Percentiles rank a stretch among this genome's conserved stretches.
These are phyloP conservation scores for Ceratobasidium sp. DNA, from an alignment of 1,284 basidiomycete species.

Conservation along the genomic window DNA sequence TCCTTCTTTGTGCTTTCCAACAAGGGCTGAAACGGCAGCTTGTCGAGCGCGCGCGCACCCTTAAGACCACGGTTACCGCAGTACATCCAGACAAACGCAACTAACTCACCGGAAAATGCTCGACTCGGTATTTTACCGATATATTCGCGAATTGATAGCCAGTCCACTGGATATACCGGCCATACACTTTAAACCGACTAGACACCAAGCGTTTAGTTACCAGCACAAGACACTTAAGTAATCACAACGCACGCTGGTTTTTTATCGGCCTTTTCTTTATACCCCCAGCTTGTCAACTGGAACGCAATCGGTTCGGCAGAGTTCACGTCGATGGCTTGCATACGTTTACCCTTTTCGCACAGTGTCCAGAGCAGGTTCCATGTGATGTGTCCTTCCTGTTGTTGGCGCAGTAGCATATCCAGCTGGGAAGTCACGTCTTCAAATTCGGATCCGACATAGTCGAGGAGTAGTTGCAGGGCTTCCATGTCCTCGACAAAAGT, in stretches of 20 bases:
- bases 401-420: background rate
- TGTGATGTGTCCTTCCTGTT: constrained; percentile 1
- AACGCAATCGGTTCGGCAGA: background rate
- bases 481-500: constrained; percentile 1
- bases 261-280: background rate
- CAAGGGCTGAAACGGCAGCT: constrained; percentile 4
- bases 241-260: background rate
- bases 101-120: background rate
- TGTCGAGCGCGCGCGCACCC: background rate
- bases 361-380: constrained; percentile 28
- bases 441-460: background rate
- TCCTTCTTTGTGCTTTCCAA: background rate
- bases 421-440: constrained; percentile 1
- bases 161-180: background rate
- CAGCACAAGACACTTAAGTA: background rate
- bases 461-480: background rate
- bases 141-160: background rate
- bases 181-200: background rate
- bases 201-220: background rate
- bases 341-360: background rate
- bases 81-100: background rate
- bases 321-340: background rate
- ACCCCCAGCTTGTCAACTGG: background rate
- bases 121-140: background rate
- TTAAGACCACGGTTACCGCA: background rate